phyloP scores from a whole-genome alignment of 768 basidiomycete genomes.

The Tulasnella calospora region DNA sequence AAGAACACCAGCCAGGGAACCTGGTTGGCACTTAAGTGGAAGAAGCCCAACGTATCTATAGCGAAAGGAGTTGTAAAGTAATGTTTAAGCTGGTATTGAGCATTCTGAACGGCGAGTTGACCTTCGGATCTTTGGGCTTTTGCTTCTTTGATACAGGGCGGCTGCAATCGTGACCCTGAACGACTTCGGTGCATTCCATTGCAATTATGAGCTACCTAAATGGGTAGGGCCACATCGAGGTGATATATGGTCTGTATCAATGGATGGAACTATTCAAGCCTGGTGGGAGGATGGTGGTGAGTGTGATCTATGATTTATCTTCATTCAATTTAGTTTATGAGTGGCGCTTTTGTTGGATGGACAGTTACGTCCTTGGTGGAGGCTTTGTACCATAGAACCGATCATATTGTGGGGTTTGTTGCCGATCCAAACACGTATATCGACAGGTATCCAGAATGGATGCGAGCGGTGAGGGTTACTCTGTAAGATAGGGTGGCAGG shows the following conservation, averaged over 20 bases:
- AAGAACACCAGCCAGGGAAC: neutral
- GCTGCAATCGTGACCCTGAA: neutral
- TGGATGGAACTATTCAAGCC: neutral
- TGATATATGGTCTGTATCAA: neutral
- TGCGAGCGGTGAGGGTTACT: neutral
- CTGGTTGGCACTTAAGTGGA: neutral
- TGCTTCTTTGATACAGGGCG: neutral
- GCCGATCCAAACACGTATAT: neutral
- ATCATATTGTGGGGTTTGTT: neutral
- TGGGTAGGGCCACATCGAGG: neutral
- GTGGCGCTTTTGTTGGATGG: no score
- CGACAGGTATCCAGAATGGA: neutral
- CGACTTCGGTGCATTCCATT: neutral
- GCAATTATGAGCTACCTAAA: neutral
- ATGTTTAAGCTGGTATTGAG: no score
- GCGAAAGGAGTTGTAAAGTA: neutral
- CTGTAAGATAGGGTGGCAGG: neutral
- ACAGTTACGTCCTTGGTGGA: neutral
- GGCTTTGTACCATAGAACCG: neutral
- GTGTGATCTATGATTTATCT: neutral
- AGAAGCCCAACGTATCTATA: neutral
- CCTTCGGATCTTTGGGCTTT: no score
- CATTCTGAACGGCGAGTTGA: no score
- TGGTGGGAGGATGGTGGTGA: neutral
- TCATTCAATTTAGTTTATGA: no score